phyloP scores from a whole-genome alignment of 2,329 filamentous ascomycete species.

The Paraphoma sp. region DNA sequence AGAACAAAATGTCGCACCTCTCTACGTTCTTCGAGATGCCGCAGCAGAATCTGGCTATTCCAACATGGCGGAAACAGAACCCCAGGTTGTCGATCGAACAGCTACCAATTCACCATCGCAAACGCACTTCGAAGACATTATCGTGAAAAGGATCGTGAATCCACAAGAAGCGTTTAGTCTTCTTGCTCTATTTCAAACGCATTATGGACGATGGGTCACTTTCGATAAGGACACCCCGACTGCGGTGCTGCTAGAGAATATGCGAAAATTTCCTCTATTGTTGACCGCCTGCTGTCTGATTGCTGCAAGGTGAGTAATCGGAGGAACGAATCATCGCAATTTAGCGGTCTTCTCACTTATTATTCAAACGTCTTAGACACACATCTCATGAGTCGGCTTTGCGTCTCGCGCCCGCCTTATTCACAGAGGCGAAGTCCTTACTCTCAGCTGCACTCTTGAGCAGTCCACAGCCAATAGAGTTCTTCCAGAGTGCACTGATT shows the following conservation, averaged over 20 bases:
- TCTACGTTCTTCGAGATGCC: conserved; percentile 26
- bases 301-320: conserved; percentile 38
- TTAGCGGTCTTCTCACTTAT: too few relatives aligned
- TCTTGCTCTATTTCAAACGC: conserved; percentile 45
- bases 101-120: conserved; percentile 14
- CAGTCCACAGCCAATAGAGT: conserved; percentile 51
- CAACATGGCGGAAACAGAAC: not conserved
- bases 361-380: conserved; percentile 22
- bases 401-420: conserved; percentile 47
- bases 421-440: conserved; percentile 43
- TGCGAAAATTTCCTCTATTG: conserved; percentile 48
- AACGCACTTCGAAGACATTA: conserved; percentile 26
- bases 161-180: conserved; percentile 24
- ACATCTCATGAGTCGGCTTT: conserved; percentile 48
- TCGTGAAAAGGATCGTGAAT: conserved; percentile 30
- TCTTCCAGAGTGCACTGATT: conserved; percentile 54
- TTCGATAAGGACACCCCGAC: conserved; percentile 40
- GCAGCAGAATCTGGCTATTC: conserved; percentile 14
- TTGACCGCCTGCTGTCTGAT: conserved; percentile 51
- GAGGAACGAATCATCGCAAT: too few relatives aligned
- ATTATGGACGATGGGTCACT: conserved; percentile 54
- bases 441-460: conserved; percentile 42
- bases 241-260: conserved; percentile 35
- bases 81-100: conserved; percentile 10
- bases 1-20: conserved; percentile 16